These are phyloP conservation scores for Ophidiomyces ophidiicola DNA, from an alignment of 2,329 filamentous ascomycete species.

Conservation along the genomic window DNA sequence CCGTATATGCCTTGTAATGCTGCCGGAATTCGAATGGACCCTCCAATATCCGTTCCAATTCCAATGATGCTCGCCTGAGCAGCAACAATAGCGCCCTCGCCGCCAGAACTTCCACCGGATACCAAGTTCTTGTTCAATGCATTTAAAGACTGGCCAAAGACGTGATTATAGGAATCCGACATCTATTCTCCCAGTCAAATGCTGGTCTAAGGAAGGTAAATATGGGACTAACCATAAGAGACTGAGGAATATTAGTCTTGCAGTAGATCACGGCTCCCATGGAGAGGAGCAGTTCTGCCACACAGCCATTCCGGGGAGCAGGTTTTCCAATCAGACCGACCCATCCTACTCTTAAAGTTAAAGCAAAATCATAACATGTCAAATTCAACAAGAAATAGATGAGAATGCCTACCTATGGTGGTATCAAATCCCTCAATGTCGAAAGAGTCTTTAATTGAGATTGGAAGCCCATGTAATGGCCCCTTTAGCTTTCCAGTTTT, in stretches of 20 bases:
- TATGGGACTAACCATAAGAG: slow-evolving; percentile 36
- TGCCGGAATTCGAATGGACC: slow-evolving; percentile 39
- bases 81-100: slow-evolving; percentile 27
- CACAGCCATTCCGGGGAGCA: slow-evolving; percentile 42
- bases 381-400: background rate
- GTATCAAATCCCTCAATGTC: slow-evolving; percentile 76
- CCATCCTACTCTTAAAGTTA: slow-evolving; percentile 13
- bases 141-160: slow-evolving; percentile 33
- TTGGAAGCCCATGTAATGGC: slow-evolving; percentile 21
- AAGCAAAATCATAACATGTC: background rate
- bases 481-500: slow-evolving; percentile 17
- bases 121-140: slow-evolving; percentile 25
- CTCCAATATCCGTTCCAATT: slow-evolving; percentile 32
- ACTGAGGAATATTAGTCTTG: slow-evolving; percentile 31
- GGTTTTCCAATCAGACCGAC: slow-evolving; percentile 22
- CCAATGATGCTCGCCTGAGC: slow-evolving; percentile 28
- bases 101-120: slow-evolving; percentile 28
- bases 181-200: slow-evolving; percentile 1
- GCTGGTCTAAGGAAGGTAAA: slow-evolving; percentile 36
- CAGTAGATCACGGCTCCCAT: slow-evolving; percentile 38
- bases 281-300: slow-evolving; percentile 47
- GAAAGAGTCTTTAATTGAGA: slow-evolving; percentile 54
- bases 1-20: slow-evolving; percentile 48
- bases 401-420: slow-evolving; percentile 24
- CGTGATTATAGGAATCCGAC: slow-evolving; percentile 48